Evolutionary conservation across 352 stramenopile species (phyloP).

Genomic region (Phytophthora agathidicida): DNA sequence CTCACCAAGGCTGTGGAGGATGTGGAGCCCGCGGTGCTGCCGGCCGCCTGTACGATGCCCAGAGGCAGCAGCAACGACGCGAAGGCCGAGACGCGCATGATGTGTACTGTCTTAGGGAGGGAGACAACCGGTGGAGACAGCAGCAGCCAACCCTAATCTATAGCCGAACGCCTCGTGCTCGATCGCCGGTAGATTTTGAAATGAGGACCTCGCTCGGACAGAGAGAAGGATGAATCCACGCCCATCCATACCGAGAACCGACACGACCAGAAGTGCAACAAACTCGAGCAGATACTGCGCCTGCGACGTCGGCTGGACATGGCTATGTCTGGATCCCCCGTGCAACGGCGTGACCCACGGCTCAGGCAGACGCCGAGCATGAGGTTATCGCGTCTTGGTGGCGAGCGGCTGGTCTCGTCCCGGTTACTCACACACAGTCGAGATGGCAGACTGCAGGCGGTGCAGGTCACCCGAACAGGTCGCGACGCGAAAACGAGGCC

Average conservation of each 20-base stretch:
- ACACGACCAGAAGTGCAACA: conserved; percentile 22
- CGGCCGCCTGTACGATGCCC: conserved; percentile 10
- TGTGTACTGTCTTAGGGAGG: conserved; percentile 18
- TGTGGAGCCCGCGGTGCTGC: conserved; percentile 8
- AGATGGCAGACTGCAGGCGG: conserved; percentile 6
- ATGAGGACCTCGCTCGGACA: conserved; percentile 21
- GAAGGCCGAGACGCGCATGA: conserved; percentile 18
- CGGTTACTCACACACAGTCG: conserved; percentile 17
- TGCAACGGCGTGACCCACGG: conserved; percentile 10
- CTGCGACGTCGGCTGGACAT: conserved; percentile 20
- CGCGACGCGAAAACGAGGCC: conserved; percentile 18
- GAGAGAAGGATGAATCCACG: conserved; percentile 24
- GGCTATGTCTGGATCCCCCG: conserved; percentile 34
- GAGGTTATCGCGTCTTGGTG: conserved; percentile 5
- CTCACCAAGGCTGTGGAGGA: conserved; percentile 13
- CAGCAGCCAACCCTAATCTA: conserved; percentile 11
- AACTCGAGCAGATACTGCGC: conserved; percentile 22
- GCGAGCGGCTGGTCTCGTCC: conserved; percentile 2
- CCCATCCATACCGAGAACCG: conserved; percentile 12
- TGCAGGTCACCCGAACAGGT: conserved; percentile 11
- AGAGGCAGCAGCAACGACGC: conserved; percentile 26
- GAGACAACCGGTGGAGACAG: conserved; percentile 11
- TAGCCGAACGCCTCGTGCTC: conserved; percentile 13
- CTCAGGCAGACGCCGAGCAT: background rate
- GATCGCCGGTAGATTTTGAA: conserved; percentile 21